Evolutionary conservation across 176 grass and related monocot species (phyloP), one percentile per base, ranked within the genome.

Genomic region (Thinopyrum elongatum): DNA sequence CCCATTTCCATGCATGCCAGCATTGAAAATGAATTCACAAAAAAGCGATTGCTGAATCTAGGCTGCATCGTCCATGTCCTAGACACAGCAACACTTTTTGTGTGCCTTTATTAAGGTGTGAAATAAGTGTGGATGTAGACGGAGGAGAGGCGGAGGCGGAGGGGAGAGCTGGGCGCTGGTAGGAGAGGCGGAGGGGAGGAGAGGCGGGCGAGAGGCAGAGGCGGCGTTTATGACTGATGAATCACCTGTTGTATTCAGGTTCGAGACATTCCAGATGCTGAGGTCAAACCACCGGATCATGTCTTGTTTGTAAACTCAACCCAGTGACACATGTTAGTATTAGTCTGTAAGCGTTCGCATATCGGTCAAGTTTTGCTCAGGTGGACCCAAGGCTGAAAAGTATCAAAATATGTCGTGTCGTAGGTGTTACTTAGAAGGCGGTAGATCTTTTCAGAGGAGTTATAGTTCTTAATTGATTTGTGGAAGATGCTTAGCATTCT

Each of bases 281-380:
- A 98, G 34, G 86, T 98, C 5, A 98, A 89, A 78, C 93, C 96
- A 25, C 96, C 93, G 46, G 96, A 98, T 0, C 94, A 95, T 82
- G 93, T 98, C 44, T 98, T 82, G 96, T 98, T 84, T 98, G 96
- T 82, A 98, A 95, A 89, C 92, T 98, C 53, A 98, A 98, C 65
- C 93, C 91, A 86, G 91, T 94, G 78, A 98, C 93, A 44, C 89
- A 98, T 66, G 96, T 95, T 87, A 90, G 70, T 90, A 81, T 70
- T 17, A 57, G 13, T 89, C 79, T 19, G 28, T 86, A 19, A 84
- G 27, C 5, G 2, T 14, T 72, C 49, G 10, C 28, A 47, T 76
- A 57, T 41, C 39, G 39, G 39, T 41, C 39, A 41, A 41, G 39
- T 41, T 41, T 41, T 41, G 39, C 39, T 41, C 39, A 41, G 39